Base-by-base conservation (phyloP, 306 rosid species). In the Castanospermum australe region DNA sequence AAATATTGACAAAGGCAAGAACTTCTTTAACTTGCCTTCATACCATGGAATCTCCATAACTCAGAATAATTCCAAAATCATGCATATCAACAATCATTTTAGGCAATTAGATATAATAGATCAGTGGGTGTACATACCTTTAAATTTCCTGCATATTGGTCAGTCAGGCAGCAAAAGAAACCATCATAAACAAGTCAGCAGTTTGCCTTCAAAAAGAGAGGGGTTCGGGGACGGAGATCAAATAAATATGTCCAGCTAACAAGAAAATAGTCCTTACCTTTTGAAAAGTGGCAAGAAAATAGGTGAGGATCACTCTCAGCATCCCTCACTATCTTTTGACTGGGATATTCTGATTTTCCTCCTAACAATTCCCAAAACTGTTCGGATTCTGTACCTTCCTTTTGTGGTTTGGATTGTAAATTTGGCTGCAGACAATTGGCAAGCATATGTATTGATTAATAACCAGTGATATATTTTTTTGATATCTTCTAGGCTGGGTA, bases 331-430 rank as follows among this genome's bases (percentile, higher is more conserved):
- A 91, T 86, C 89, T 96, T 96, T 84, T 96, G 97, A 93, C 83
- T 90, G 35, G 92, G 63, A 80, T 89, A 87, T 80, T 93, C 99
- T 2, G 88, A 67, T 83, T 96, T 96, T 18, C 93, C 98, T 76
- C 97, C 93, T 66, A 96, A 87, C 70, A 93, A 79, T 4, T 84
- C 96, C 99, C 99, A 93, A 88, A 93, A 96, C 79, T 89, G 93
- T 79, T 96, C 98, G 80, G 96, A 81, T 84, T 96, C 99, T 9
- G 87, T 30, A 56, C 97, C 97, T 88, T 96, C 99, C 79, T 87
- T 96, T 24, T 86, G 98, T 64, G 92, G 63, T 88, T 81, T 96
- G 71, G 94, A 72, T 78, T 89, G 99, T 69, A 90, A 61, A 71
- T 91, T 90, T 38, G 99, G 99, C 99, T 96, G 98, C 87, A 83